These are phyloP conservation scores for Coniochaeta sp. DNA, from an alignment of 2,329 filamentous ascomycete species.

Conservation along the genomic window DNA sequence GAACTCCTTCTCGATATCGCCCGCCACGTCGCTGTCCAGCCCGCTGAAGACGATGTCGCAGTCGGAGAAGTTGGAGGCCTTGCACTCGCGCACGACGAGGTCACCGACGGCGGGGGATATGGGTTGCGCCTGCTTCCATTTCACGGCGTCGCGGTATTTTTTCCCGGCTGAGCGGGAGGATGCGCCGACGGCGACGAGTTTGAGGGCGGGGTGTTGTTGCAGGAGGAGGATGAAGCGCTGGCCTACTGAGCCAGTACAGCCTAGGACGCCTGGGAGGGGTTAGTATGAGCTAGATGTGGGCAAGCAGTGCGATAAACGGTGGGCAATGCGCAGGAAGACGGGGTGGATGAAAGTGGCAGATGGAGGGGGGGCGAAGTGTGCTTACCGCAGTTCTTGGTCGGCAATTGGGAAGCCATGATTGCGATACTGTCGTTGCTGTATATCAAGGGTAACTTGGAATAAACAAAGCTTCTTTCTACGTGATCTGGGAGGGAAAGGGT, in stretches of 20 bases:
- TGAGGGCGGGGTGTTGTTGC: conserved; percentile 77
- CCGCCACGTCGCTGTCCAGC: conserved; percentile 85
- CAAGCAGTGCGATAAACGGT: background rate
- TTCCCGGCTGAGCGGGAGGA: conserved; percentile 86
- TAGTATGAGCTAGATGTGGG: conserved; percentile 3
- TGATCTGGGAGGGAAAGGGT: background rate
- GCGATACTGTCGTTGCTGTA: background rate
- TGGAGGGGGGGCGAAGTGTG: conserved; percentile 6
- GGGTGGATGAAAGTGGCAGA: background rate
- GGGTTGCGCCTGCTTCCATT: conserved; percentile 85
- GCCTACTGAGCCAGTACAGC: conserved; percentile 88
- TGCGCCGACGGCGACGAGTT: conserved; percentile 81
- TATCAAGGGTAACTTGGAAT: background rate
- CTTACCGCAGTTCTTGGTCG: conserved; percentile 53
- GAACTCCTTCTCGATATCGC: conserved; percentile 88
- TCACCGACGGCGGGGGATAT: conserved; percentile 69
- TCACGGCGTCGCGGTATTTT: conserved; percentile 87
- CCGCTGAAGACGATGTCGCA: conserved; percentile 94
- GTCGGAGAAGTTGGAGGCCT: conserved; percentile 71
- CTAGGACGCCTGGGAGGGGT: conserved; percentile 59
- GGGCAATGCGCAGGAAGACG: background rate
- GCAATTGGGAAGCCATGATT: conserved; percentile 30
- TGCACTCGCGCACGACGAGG: conserved; percentile 80
- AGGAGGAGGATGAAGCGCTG: conserved; percentile 93
- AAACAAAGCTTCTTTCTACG: background rate